Evolutionary conservation across 2,329 filamentous ascomycete genomes (phyloP), one percentile per base, ranked within the genome.

Genomic region (Aphanoascus verrucosus): DNA sequence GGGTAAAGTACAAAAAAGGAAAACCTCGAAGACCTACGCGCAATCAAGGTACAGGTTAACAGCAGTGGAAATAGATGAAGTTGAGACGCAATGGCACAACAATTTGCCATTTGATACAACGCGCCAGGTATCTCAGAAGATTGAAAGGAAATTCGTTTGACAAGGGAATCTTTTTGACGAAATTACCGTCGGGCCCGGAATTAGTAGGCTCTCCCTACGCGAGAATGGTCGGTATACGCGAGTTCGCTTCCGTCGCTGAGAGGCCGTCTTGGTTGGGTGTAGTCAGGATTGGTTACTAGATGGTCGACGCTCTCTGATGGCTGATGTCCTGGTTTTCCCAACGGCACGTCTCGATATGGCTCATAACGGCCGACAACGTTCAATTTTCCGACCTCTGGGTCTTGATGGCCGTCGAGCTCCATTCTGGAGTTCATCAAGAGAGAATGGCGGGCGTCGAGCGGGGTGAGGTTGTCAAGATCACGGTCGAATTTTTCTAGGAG

Each of bases 401-500:
- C 56, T 11, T 48, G 59, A 46, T 61, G 62, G n/a, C 65, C 61
- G 40, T 62, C 63, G 35, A 60, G 60, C 19, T 42, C 23, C 12
- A 71, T 71, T 42, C 69, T 68, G 12, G 79, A 78, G 50, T 85
- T 81, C 68, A 88, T 82, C 55, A 95, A 82, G 17, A 96, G 80
- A 11, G 86, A 90, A 74, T 91, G 91, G 65, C 87, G 85, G 1
- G 88, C 86, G 64, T 94, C 87, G 38, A 95, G 79, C 4, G 89
- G 86, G 1, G 89, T 96, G 48, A 96, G 81, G 55, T 82, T 83
- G 68, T 95, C 89, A 56, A 85, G 73, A 61, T 93, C 86, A 59
- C 84, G 83, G 63, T 82, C 79, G 58, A 81, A 70, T 75, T 91
- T 88, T 70, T 90, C 86, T 88, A 69, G 40, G 14, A 14, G 58